Evolutionary conservation across 768 basidiomycete species (phyloP), one percentile per base, ranked within the genome.

Genomic region (Psilocybe azurescens): DNA sequence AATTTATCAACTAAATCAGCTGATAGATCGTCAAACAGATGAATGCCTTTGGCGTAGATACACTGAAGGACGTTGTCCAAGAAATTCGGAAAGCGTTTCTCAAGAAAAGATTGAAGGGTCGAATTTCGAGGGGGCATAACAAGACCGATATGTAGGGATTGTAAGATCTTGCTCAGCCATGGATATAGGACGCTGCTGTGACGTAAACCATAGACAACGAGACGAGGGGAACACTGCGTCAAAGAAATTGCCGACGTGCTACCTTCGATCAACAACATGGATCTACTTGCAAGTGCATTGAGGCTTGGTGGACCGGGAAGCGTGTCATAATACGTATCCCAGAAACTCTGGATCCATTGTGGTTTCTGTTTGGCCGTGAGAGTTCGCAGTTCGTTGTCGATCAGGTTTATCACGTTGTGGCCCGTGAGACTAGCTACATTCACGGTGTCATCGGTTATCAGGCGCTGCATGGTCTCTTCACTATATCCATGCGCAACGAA

Each of bases 231-330:
- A 32, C 65, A 67, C 28, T 61, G 46, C 3, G 39, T 47, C 47
- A 67, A 39, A 13, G 62, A n/a, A 5, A 49, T 28, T 5, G 47
- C 18, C 9, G 57, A 56, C 3, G 13, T 13, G 3, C 39, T 47
- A 10, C 48, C 47, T 32, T 57, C 29, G 11, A 64, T 29, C 10
- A 56, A 20, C 7, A 9, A 16, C 9, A 64, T 10, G 10, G 29
- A 46, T 8, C 28, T 18, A 2, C 48, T n/a, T 24, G 58, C 49
- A 5, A 64, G 49, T 3, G n/a, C 5, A 1, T 6, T n/a, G 2
- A 67, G 36, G 9, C 28, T n/a, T 7, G 65, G 62, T 1, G 65
- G 62, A n/a, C 65, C 65, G 6, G 65, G 65, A 14, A 67, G 56
- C 5, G 50, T 16, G 18, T 16, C 1, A 30, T 62, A 64, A 32